Conservation (phyloP, 441 rosid genomes). For the Sinapis alba region DNA sequence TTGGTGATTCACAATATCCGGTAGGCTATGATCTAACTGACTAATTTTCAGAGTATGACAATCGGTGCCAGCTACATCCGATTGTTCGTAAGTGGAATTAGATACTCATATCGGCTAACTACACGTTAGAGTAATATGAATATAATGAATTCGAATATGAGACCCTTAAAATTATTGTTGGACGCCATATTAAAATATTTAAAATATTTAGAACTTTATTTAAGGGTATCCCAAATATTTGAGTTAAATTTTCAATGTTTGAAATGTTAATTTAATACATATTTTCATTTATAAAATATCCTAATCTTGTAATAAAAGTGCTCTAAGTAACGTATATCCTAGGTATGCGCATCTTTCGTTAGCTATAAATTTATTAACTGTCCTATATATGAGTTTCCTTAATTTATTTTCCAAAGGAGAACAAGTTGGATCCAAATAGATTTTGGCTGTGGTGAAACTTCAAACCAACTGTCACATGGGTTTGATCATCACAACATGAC, state of each 20-base stretch:
- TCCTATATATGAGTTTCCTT: slow-evolving; percentile 29
- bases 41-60: too few species aligned
- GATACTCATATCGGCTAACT: too few species aligned
- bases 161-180: too few species aligned
- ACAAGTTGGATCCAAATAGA: slow-evolving; percentile 38
- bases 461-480: slow-evolving; percentile 55
- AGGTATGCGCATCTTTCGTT: background rate
- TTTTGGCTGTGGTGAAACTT: slow-evolving; percentile 44
- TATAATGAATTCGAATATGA: too few species aligned
- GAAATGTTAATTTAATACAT: background rate
- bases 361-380: slow-evolving; percentile 8
- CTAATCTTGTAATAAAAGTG: background rate
- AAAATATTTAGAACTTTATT: too few species aligned
- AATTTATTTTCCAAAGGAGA: slow-evolving; percentile 36
- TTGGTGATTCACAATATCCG: too few species aligned
- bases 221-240: background rate
- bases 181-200: too few species aligned
- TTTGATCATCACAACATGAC: slow-evolving; percentile 37
- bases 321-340: background rate
- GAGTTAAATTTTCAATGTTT: background rate
- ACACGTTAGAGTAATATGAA: too few species aligned
- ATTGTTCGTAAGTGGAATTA: too few species aligned
- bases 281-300: background rate
- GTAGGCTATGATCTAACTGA: too few species aligned
- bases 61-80: too few species aligned